These are phyloP conservation scores for Podochytrium sp. DNA, from an alignment of 192 early-diverging fungal species.

Conservation along the genomic window DNA sequence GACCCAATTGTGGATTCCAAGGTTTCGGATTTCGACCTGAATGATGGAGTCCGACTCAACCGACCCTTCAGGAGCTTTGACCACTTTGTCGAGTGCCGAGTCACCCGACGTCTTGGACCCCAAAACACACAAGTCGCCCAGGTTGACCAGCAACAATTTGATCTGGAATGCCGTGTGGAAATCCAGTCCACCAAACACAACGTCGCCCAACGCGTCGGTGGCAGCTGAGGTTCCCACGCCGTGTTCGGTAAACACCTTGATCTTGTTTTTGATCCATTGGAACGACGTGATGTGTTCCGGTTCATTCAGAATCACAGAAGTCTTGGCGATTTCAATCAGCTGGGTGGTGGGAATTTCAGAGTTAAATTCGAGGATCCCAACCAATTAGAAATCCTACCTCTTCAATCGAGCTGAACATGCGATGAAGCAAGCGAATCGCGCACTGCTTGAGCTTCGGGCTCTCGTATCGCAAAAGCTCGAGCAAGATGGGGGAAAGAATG, in stretches of 20 bases:
- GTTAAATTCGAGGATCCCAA: too few species aligned
- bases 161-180: slow-evolving; percentile 4
- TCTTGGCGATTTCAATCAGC: slow-evolving; percentile 11
- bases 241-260: slow-evolving; percentile 12
- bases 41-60: background rate
- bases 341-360: too few species aligned
- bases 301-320: slow-evolving; percentile 30
- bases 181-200: slow-evolving; percentile 25
- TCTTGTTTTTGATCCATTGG: slow-evolving; percentile 30
- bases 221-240: slow-evolving; percentile 21
- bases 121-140: slow-evolving; percentile 21
- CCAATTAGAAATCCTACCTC: too few species aligned
- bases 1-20: slow-evolving; percentile 28
- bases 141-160: slow-evolving; percentile 12
- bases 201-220: background rate
- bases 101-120: slow-evolving; percentile 19
- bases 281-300: slow-evolving; percentile 14
- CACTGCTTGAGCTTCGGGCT: slow-evolving; percentile 26
- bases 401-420: slow-evolving; percentile 34
- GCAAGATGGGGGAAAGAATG: slow-evolving; percentile 33
- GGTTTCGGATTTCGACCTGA: slow-evolving; percentile 28
- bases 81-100: background rate
- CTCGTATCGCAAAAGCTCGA: slow-evolving; percentile 38
- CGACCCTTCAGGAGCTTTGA: background rate
- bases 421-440: slow-evolving; percentile 31